Evolutionary conservation across 305 asterid genomes (phyloP), one percentile per base, ranked within the genome.

Genomic region (Ajuga reptans): DNA sequence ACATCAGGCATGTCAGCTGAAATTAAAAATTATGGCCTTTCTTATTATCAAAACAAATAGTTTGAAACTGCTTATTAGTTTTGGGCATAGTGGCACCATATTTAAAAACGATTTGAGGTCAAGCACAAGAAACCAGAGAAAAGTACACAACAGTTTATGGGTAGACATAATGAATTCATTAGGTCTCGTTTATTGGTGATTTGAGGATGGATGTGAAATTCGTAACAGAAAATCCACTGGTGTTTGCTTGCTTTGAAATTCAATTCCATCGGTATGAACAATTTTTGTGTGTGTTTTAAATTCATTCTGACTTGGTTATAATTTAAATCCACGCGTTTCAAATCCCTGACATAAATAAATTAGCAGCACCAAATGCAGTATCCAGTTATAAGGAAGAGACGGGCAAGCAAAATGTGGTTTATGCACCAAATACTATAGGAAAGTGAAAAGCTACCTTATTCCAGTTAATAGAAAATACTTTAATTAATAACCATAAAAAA

Each of bases 1-100:
- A 85, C 78, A 89, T 75, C 71, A 89, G 77, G 78, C 83, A 80
- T 62, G 98, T 87, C 58, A 92, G 72, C 97, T 86, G 89, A 74
- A 77, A 78, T 54, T 61, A 16, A 6, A 55, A 27, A 34, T 27
- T 37, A 29, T 4, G 21, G 60, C 6, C 21, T 43, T 31, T 27
- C 5, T 68, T 69, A 39, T 27, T 47, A 73, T 68, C 51, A 37
- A 41, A 49, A 68, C 14, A 69, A 36, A 45, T 34, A 16, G 49
- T 18, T 11, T 59, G 14, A 29, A 53, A 51, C 29, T n/a, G 4
- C 17, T 50, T 33, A 60, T 27, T 45, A 12, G 29, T 56, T 54
- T 4, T 5, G 36, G 36, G 27, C 2, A 21, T 55, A 31, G 18
- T 42, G 47, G 14, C 43, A 21, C 21, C 64, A 41, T 41, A 61